Base-by-base conservation (phyloP, 306 rosid genomes). In the Inga leiocalycina region DNA sequence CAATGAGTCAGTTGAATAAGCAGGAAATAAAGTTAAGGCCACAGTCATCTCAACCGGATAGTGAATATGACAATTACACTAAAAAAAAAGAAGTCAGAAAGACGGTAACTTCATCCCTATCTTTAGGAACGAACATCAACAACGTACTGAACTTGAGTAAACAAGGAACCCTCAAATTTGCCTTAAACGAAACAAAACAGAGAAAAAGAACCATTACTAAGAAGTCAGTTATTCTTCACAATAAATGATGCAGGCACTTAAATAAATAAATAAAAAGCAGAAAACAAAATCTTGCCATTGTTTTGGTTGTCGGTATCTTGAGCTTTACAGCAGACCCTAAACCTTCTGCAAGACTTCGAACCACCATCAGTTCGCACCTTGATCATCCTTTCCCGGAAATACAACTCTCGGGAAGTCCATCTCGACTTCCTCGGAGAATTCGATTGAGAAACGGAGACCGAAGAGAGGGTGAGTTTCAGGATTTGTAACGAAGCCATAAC, bases 401-500 rank as follows among this genome's bases (percentile, higher is more conserved):
- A 83, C 6, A 44, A 61, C 24, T 76, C 85, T 17, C 86, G 80
- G 77, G 74, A 79, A 76, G 74, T 82, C 84, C 91, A 81, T 39
- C 71, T 49, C 49, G 91, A 84, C 82, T 89, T 90, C 78, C 83
- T 79, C 43, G 88, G 77, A 80, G 87, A 85, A 64, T 84, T 86
- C 37, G 89, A 79, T 37, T 85, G 94, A 39, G 88, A 90, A 80
- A 89, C 77, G 3, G 97, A 84, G 79, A 88, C 75, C 7, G 93
- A 88, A 79, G 96, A 85, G 61, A 88, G 86, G 20, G 91, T 66
- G 45, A 90, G 89, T 84, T 90, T 92, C 79, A 91, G 74, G 52
- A 89, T 65, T 67, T 91, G 94, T 24, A 87, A 56, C 11, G 90
- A 89, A 68, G 97, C 97, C 99, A 93, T 93, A 77, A 45, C 73